Base-by-base conservation (phyloP, 345 rosid species). In the Anacardium occidentale region DNA sequence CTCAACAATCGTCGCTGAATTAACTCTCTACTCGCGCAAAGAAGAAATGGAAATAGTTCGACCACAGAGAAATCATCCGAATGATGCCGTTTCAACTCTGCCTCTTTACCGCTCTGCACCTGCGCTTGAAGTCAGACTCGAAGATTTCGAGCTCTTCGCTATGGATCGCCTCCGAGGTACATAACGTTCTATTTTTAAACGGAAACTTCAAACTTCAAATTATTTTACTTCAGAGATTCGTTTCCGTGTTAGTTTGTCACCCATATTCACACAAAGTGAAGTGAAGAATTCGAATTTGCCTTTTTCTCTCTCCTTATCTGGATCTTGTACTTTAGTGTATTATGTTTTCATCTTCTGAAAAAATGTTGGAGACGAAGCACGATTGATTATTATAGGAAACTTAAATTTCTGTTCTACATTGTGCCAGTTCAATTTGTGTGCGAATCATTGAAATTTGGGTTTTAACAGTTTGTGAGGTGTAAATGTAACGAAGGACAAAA, bases 61-160 rank as follows among this genome's bases (percentile, higher is more conserved):
- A 17, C 62, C 78, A 64, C 85, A 76, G 37, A 63, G 81, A n/a
- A 62, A 40, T 17, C 68, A 51, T 9, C 58, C 20, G 20, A 75
- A 67, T 52, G 72, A 77, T 73, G 77, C 7, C 77, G 74, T 75
- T 60, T 69, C 81, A 2, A 74, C 83, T 26, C 84, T 91, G 44
- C 98, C 93, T 17, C 87, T 92, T 45, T 89, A 92, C 78, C 85
- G 92, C 51, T 84, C 90, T 10, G 88, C 96, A 14, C 98, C 96
- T 51, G n/a, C 83, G 2, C 87, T 92, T 75, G 98, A 95, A 74
- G 94, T 92, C 77, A 85, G 98, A 48, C 89, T 91, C 54, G 96
- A 89, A 74, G 97, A 92, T 70, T 95, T 91, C 85, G 98, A 92
- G 87, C 90, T 86, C 80, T 91, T 83, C 78, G 96, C 99, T 78